phyloP scores from a whole-genome alignment of 2,329 filamentous ascomycete species.

The Hypomyces perniciosus region DNA sequence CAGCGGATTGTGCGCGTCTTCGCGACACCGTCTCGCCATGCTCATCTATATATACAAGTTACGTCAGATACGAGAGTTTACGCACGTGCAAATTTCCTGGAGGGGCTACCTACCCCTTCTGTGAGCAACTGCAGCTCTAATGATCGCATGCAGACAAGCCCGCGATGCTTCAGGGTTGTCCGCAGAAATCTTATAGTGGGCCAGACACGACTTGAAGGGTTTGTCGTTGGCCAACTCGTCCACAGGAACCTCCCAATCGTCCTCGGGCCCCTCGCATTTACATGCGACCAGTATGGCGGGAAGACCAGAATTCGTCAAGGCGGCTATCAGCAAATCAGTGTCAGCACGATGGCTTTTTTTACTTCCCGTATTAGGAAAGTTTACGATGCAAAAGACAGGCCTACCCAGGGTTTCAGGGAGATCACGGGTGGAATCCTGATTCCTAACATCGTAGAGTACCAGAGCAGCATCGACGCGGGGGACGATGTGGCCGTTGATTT shows the following conservation, averaged over 20 bases:
- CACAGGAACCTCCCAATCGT: conserved; percentile 65
- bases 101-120: conserved; percentile 56
- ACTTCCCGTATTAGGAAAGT: background rate
- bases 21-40: conserved; percentile 40
- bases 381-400: conserved; percentile 8
- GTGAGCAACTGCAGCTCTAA: conserved; percentile 63
- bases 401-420: conserved; percentile 72
- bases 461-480: conserved; percentile 78
- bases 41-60: conserved; percentile 28
- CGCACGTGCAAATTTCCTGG: background rate
- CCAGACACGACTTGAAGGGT: conserved; percentile 62
- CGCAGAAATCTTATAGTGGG: conserved; percentile 67
- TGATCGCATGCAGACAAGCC: conserved; percentile 67
- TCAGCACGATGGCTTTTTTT: background rate
- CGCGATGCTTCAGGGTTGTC: conserved; percentile 66
- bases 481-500: conserved; percentile 63
- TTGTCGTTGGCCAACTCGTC: conserved; percentile 55
- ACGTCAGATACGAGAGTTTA: background rate
- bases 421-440: conserved; percentile 65
- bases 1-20: conserved; percentile 55
- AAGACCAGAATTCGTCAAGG: conserved; percentile 63
- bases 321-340: conserved; percentile 45
- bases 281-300: conserved; percentile 79
- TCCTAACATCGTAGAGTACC: conserved; percentile 82
- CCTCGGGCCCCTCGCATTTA: conserved; percentile 77